phyloP scores from a whole-genome alignment of 1,284 basidiomycete genomes.

The Waitea zeae region DNA sequence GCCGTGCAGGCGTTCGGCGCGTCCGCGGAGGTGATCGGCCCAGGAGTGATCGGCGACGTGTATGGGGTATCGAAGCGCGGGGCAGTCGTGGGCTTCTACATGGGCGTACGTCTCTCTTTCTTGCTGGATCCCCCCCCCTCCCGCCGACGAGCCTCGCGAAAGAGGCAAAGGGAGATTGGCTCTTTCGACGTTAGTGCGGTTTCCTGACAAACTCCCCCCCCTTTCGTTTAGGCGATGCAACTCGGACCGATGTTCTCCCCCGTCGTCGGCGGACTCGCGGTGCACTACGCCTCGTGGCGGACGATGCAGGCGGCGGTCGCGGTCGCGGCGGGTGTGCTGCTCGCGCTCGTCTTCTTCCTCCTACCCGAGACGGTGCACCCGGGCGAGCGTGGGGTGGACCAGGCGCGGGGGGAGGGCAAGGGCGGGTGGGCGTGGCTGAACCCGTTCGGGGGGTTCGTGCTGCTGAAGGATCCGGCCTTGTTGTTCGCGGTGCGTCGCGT shows the following conservation, averaged over 20 bases:
- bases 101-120: slow-evolving; percentile 17
- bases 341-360: slow-evolving; percentile 26
- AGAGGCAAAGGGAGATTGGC: no score
- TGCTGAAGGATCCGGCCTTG: slow-evolving; percentile 44
- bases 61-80: slow-evolving; percentile 27
- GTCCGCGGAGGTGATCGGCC: slow-evolving; percentile 24
- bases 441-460: slow-evolving; percentile 31
- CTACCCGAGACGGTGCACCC: slow-evolving; percentile 61
- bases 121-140: neutral
- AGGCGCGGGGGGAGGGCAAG: slow-evolving; percentile 8
- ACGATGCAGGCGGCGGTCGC: slow-evolving; percentile 39
- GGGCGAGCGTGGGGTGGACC: slow-evolving; percentile 20
- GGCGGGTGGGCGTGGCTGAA: slow-evolving; percentile 32
- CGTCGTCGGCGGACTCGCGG: slow-evolving; percentile 20
- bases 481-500: slow-evolving; percentile 25
- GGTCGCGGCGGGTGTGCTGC: slow-evolving; percentile 14
- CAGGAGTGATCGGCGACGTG: slow-evolving; percentile 32
- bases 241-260: slow-evolving; percentile 19
- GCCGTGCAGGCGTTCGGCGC: slow-evolving; percentile 48
- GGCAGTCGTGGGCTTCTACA: slow-evolving; percentile 27
- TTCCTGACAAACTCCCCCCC: neutral
- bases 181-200: no score
- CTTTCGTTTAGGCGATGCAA: slow-evolving; percentile 11
- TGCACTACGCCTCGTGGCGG: slow-evolving; percentile 53
- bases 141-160: no score